phyloP scores from a whole-genome alignment of 441 rosid species.

The Erodium chrysanthum region DNA sequence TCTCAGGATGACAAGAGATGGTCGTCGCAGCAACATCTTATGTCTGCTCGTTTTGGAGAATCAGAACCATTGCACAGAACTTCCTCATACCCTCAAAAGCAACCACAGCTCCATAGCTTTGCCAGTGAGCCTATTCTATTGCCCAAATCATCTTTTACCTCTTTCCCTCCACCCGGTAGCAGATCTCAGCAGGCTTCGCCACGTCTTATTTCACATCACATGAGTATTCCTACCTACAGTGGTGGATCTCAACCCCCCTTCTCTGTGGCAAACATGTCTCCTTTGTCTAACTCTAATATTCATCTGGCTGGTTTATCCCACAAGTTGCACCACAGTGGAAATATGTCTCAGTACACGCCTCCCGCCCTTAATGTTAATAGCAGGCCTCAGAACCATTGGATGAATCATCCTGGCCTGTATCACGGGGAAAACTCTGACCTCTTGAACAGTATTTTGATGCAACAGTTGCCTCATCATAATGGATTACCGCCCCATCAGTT shows the following conservation, averaged over 20 bases:
- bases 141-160: background rate
- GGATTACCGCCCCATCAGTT: too few relatives aligned
- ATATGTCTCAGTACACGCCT: background rate
- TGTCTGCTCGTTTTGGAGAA: background rate
- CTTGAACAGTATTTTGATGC: background rate
- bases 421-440: background rate
- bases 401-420: background rate
- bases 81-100: background rate
- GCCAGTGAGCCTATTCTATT: background rate
- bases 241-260: background rate
- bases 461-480: too few relatives aligned
- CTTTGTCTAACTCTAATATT: background rate
- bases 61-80: background rate
- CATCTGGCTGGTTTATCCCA: background rate
- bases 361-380: background rate
- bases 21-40: background rate
- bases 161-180: background rate
- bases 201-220: background rate
- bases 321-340: background rate
- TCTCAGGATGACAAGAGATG: background rate
- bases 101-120: background rate
- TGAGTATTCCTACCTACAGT: background rate
- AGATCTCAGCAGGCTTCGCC: background rate
- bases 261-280: background rate
- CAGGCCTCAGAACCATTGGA: background rate